Evolutionary conservation across 306 rosid genomes (phyloP).

Genomic region (Cucurbita pepo): DNA sequence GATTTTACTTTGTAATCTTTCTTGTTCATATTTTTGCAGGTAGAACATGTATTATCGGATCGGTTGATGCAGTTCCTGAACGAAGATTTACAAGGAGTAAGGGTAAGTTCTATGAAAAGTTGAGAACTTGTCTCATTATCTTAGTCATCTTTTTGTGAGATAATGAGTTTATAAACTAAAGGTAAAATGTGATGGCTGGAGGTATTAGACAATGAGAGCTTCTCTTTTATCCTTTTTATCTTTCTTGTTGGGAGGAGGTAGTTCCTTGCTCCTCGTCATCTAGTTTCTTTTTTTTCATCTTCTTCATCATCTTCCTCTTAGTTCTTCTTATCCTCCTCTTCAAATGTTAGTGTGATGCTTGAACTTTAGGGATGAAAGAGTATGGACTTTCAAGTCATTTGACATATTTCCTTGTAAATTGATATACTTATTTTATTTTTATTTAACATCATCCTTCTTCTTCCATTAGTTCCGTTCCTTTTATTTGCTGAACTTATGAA

Average conservation of each 20-base stretch:
- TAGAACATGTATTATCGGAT: constrained; percentile 81
- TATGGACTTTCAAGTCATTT: background rate
- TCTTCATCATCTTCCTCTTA: background rate
- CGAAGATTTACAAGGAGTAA: constrained; percentile 65
- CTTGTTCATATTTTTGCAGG: constrained; percentile 25
- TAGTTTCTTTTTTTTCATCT: too few relatives aligned
- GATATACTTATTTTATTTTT: background rate
- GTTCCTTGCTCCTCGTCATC: background rate
- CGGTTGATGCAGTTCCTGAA: constrained; percentile 62
- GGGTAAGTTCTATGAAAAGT: constrained; percentile 26
- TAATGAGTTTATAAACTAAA: background rate
- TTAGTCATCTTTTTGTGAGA: background rate
- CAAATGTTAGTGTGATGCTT: background rate
- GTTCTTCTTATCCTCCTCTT: too few relatives aligned
- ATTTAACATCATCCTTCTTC: background rate
- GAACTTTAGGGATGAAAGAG: background rate
- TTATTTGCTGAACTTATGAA: background rate
- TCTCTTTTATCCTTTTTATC: background rate
- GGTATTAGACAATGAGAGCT: background rate
- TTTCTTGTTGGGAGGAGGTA: background rate
- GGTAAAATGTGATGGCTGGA: background rate
- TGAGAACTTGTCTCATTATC: background rate
- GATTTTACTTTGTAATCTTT: background rate
- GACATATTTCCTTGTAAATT: background rate
- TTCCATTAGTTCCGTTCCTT: background rate